Base-by-base conservation (phyloP, 2,329 filamentous ascomycete species). In the Fusarium staphyleae region DNA sequence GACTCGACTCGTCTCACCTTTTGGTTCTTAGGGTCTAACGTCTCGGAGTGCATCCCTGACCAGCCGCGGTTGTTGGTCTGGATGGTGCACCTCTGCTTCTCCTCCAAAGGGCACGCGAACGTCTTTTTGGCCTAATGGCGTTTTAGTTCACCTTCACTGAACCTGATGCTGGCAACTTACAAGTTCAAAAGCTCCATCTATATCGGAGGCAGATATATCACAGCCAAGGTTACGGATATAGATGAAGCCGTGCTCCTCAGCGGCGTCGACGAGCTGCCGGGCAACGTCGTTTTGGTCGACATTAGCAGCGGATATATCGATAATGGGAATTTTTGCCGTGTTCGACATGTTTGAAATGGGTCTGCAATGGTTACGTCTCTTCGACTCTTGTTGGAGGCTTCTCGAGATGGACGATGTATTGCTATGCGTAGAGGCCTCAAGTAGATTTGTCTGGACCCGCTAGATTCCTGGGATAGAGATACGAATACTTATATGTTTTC, bases 1-100 rank as follows among this genome's bases (percentile, higher is more conserved):
- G 3, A 30, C 28, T 11, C 18, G 8, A 36, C 6, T 10, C 28
- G n/a, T 30, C 75, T 67, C 79, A 89, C 90, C 73, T 87, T 85
- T 72, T 97, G 92, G 49, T 87, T 86, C 63, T 87, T 85, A 3
- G 93, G 91, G 70, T 98, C 93, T 10, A 98, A 77, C 1, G 88
- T 93, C 75, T 99, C 93, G 11, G 86, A 85, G 67, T 93, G 89
- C 89, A 96, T 93, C 13, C 86, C 86, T 2, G 89, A 85, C 92
- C 93, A 99, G 53, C 93, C 95, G 34, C 87, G 85, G 69, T 98
- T 98, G 77, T 95, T 81, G 22, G 86, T 85, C 65, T 86, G 81
- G 59, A 97, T 96, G 10, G 83, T 83, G 69, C 87, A 96, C 67
- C 78, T 76, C 55, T 86, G 77, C 73, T 96, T 97, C 60, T 92